Evolutionary conservation across 176 grass and related monocot genomes (phyloP), one percentile per base, ranked within the genome.

Genomic region (Lolium perenne): DNA sequence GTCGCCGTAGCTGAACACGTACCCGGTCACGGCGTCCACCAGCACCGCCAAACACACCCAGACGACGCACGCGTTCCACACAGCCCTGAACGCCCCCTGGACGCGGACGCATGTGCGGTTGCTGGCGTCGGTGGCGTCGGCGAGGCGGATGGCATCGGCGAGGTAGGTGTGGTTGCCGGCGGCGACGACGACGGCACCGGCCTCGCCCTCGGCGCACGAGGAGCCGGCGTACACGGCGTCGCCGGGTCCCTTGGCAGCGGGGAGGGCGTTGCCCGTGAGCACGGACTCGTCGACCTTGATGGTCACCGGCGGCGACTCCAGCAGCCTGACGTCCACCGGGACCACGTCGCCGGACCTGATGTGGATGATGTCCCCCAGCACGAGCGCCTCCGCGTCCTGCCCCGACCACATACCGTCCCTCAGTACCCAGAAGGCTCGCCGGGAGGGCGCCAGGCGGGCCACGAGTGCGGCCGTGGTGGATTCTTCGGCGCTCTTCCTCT

Each of bases 201-300:
- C 32, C 64, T 68, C 64, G 29, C 64, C 64, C 32, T 68, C 3
- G 64, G 15, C 32, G 64, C 64, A 68, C 2, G 15, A 7, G 26
- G 32, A 68, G 29, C 64, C 29, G 29, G 64, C 64, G 64, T 68
- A 68, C 29, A 68, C 29, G 64, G 64, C 64, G 64, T 38, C 64
- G 1, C 64, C 64, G 29, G 29, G 29, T 5, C 64, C 7, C 29
- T 67, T 67, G 64, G 64, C 29, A 29, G 7, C 5, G 0, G 29
- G 29, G 14, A 38, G 13, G 14, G 5, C 1, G 15, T 67, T 15
- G 64, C 15, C 64, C 0, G 64, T 68, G 32, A 38, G 32, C 32
- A 7, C 63, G 63, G 63, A 67, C 60, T 63, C 9, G 22, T 63
- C 60, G 10, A 63, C 4, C 61, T 2, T 64, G 61, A 29, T 29